Evolutionary conservation across 1,284 basidiomycete genomes (phyloP).

Genomic region (Microbotryum violaceum): DNA sequence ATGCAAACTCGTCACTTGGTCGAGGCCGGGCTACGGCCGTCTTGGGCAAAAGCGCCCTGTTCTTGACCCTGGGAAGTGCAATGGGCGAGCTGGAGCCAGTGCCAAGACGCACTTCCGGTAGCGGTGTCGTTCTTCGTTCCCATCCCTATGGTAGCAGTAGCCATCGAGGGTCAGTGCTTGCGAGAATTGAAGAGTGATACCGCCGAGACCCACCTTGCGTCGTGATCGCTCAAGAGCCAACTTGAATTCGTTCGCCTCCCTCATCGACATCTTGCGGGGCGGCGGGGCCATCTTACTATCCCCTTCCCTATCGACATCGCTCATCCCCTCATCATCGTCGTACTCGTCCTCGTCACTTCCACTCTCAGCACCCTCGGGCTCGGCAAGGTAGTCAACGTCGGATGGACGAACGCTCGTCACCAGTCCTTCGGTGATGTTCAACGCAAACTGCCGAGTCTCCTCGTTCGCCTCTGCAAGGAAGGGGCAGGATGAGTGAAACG

Average conservation of each 20-base stretch:
- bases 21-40: background rate
- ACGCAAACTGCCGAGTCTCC: conserved; percentile 22
- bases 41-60: background rate
- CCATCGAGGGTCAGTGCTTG: background rate
- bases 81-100: conserved; percentile 6
- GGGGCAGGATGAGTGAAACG: background rate
- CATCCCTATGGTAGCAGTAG: too few species aligned
- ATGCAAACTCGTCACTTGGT: conserved; percentile 1
- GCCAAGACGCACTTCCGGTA: background rate
- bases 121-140: background rate
- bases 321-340: background rate
- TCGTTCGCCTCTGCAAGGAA: conserved; percentile 18
- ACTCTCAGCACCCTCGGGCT: background rate
- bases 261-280: background rate
- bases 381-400: conserved; percentile 9
- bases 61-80: conserved; percentile 3
- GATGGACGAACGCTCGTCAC: background rate
- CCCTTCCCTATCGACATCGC: background rate
- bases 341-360: conserved; percentile 1
- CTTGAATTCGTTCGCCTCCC: background rate
- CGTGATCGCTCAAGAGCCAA: background rate
- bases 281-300: background rate
- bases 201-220: background rate
- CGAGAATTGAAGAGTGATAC: background rate
- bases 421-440: background rate